Evolutionary conservation across 768 basidiomycete genomes (phyloP).

Genomic region (Termitomyces eurrhizus): DNA sequence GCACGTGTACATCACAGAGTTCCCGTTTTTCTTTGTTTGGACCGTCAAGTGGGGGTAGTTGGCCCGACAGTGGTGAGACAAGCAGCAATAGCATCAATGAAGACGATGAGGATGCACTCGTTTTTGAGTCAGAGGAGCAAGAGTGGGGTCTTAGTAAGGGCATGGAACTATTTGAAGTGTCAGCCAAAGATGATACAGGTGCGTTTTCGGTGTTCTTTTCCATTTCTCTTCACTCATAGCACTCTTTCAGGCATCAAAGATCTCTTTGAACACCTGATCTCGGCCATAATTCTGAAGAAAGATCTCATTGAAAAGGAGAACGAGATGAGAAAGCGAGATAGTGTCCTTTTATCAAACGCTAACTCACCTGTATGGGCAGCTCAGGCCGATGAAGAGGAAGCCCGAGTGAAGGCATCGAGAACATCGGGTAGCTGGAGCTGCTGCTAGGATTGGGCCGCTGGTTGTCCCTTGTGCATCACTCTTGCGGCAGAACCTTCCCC

Average conservation of each 20-base stretch:
- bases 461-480: slow-evolving; percentile 4
- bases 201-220: slow-evolving; percentile 24
- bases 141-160: slow-evolving; percentile 80
- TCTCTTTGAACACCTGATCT: slow-evolving; percentile 77
- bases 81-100: slow-evolving; percentile 67
- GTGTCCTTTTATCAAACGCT: slow-evolving; percentile 67
- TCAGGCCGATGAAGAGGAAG: slow-evolving; percentile 79
- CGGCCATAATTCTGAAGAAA: slow-evolving; percentile 73
- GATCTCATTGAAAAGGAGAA: slow-evolving; percentile 81
- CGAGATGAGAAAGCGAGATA: slow-evolving; percentile 75
- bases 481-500: slow-evolving; percentile 1
- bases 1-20: slow-evolving; percentile 46
- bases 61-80: slow-evolving; percentile 54
- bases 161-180: slow-evolving; percentile 89
- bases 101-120: slow-evolving; percentile 56
- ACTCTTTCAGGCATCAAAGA: slow-evolving; percentile 61
- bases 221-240: slow-evolving; percentile 3
- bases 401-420: slow-evolving; percentile 48
- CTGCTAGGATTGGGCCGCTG: slow-evolving; percentile 41
- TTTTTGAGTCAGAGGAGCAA: slow-evolving; percentile 41
- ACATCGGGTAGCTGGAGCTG: slow-evolving; percentile 63
- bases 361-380: slow-evolving; percentile 72
- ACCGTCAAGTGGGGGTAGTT: slow-evolving; percentile 43
- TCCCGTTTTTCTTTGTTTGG: slow-evolving; percentile 60
- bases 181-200: slow-evolving; percentile 87